phyloP scores from a whole-genome alignment of 2,329 filamentous ascomycete genomes.

The Trichoderma koningiopsis region DNA sequence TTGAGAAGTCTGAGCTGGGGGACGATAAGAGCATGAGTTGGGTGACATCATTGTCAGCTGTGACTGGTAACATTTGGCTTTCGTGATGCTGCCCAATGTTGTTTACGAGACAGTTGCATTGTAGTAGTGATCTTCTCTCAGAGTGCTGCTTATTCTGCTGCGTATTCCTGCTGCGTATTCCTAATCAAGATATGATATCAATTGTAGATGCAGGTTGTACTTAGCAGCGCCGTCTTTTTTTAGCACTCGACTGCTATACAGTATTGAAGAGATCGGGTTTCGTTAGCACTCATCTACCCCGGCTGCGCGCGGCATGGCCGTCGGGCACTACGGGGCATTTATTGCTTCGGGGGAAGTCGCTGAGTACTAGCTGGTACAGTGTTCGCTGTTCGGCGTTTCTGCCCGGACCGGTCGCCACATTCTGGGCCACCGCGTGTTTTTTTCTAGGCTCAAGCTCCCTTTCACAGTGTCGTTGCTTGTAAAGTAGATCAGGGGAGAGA shows the following conservation, averaged over 20 bases:
- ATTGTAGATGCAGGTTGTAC: background rate
- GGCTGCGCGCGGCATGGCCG: slow-evolving; percentile 10
- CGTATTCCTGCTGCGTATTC: too few species aligned
- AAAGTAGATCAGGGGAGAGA: background rate
- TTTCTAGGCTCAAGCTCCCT: background rate
- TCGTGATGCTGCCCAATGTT: slow-evolving; percentile 2
- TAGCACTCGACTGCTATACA: background rate
- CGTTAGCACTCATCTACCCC: background rate
- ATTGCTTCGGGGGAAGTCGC: background rate
- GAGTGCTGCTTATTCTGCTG: too few species aligned
- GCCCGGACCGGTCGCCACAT: background rate
- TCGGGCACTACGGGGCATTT: background rate
- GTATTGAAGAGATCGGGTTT: background rate
- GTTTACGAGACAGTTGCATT: background rate
- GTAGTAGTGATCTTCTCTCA: background rate
- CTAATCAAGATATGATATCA: too few species aligned
- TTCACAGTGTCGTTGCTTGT: background rate
- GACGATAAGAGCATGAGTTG: background rate
- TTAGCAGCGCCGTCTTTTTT: background rate
- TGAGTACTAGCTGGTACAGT: background rate
- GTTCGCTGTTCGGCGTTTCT: slow-evolving; percentile 13
- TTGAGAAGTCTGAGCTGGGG: background rate
- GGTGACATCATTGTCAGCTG: slow-evolving; percentile 15
- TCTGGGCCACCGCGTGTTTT: background rate
- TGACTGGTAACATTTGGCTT: background rate